Evolutionary conservation across 2,329 filamentous ascomycete species (phyloP), one percentile per base, ranked within the genome.

Genomic region (Davidsoniella eucalypti): DNA sequence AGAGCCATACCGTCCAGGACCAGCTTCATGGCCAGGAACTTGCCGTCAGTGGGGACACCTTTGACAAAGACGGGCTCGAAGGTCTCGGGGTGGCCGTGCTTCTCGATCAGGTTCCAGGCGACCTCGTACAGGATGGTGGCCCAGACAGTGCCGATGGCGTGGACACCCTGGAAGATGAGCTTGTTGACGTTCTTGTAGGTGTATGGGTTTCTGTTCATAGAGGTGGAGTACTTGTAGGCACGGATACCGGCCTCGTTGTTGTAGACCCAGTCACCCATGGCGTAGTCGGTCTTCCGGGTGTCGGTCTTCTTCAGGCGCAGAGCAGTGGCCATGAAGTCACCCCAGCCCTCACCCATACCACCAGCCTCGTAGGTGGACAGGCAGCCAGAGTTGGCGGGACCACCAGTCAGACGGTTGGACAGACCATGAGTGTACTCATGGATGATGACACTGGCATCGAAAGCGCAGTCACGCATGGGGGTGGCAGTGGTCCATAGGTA

Each of bases 341-440:
- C 63, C 74, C 74, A 77, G 37, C 73, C 73, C 52, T 77, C 74
- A 33, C 72, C 73, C 73, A 77, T 75, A 38, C 74, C 73, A 7
- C 71, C 68, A 1, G 69, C 61, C 53, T 77, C 72, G n/a, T 65
- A 56, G 9, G 65, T 60, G 10, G 50, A 57, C 14, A 76, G 63
- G 55, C 73, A 77, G 45, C 60, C 64, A 25, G 57, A 62, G 65
- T 77, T 79, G 43, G 65, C 62, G 0, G 75, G 74, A 1, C 75
- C 75, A 46, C 75, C 75, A 0, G 75, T 78, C 25, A 79, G 65
- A 39, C 75, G 73, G 61, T 65, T 77, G 12, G 73, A 76, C 7
- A 79, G 52, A 23, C 69, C 70, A 61, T 76, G 72, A 1, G 68
- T 73, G 58, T 70, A 76, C 58, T 76, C 73, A 63, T 80, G 76